phyloP scores from a whole-genome alignment of 495 filamentous ascomycete species.

The Hypoxylon lienhwacheense region DNA sequence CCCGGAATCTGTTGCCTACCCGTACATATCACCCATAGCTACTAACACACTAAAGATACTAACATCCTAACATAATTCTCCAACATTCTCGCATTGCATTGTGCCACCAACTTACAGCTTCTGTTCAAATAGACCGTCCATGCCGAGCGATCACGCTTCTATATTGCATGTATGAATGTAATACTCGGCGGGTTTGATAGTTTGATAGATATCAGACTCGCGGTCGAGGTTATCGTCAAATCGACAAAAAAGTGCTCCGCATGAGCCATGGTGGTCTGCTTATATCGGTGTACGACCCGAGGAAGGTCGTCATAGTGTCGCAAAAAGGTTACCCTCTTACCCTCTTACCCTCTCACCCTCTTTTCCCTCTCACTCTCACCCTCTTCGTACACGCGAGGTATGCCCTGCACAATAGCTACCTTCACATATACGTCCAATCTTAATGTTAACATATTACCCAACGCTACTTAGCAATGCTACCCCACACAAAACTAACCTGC shows the following conservation, averaged over 20 bases:
- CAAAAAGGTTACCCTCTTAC: no score
- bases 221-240: constrained; percentile 15
- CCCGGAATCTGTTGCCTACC: constrained; percentile 11
- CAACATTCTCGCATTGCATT: constrained; percentile 25
- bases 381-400: neutral
- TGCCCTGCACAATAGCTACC: constrained; percentile 25
- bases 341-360: no score
- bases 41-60: no score
- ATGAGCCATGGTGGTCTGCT: neutral
- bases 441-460: constrained; percentile 21
- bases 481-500: constrained; percentile 17
- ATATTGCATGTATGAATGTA: constrained; percentile 19
- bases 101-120: constrained; percentile 26
- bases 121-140: constrained; percentile 8
- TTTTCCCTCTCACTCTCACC: neutral
- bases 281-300: constrained; percentile 9
- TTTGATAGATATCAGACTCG: neutral
- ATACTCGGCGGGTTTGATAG: constrained; percentile 4
- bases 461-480: no score
- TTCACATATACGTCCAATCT: no score
- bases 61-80: constrained; percentile 17
- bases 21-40: no score
- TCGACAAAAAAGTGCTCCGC: constrained; percentile 16
- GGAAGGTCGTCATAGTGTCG: constrained; percentile 18
- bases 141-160: constrained; percentile 20